Conservation (phyloP, 2,329 filamentous ascomycete genomes). For the Aciculosporium take region DNA sequence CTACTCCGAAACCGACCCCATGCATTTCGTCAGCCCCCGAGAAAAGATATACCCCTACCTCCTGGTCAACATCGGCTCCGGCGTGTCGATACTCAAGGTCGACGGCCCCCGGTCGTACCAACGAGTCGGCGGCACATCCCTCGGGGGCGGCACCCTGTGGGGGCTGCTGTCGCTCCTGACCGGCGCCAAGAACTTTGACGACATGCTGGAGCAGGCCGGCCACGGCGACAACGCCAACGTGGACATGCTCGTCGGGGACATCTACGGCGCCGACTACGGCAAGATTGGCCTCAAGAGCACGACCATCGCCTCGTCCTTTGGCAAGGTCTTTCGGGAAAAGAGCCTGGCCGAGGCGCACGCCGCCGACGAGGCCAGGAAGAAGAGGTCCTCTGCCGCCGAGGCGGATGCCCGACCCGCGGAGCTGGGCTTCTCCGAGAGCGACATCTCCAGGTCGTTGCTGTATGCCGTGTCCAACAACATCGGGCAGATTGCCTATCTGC, state of each 20-base stretch:
- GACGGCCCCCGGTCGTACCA: constrained; percentile 75
- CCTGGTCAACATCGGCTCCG: constrained; percentile 94
- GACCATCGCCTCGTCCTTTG: constrained; percentile 90
- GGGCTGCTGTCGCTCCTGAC: constrained; percentile 83
- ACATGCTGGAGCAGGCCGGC: constrained; percentile 88
- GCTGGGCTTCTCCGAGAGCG: constrained; percentile 54
- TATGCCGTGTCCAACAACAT: constrained; percentile 98
- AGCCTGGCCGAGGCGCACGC: constrained; percentile 67
- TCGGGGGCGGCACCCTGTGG: constrained; percentile 97
- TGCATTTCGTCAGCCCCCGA: constrained; percentile 72
- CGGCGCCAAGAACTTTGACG: constrained; percentile 88
- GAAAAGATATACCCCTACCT: constrained; percentile 87
- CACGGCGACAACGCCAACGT: constrained; percentile 83
- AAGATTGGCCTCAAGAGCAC: constrained; percentile 94
- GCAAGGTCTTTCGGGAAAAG: constrained; percentile 92
- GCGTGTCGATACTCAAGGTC: constrained; percentile 94
- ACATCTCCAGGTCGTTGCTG: constrained; percentile 80
- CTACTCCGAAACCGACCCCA: constrained; percentile 79
- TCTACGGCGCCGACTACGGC: constrained; percentile 89
- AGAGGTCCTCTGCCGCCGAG: constrained; percentile 35
- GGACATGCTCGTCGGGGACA: constrained; percentile 94
- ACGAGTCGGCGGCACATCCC: constrained; percentile 84
- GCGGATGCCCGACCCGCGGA: constrained; percentile 27
- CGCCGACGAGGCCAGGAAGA: constrained; percentile 58
- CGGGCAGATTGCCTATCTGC: constrained; percentile 93